These are phyloP conservation scores for Diaporthe sp. DNA, from an alignment of 2,329 filamentous ascomycete genomes.

Conservation along the genomic window DNA sequence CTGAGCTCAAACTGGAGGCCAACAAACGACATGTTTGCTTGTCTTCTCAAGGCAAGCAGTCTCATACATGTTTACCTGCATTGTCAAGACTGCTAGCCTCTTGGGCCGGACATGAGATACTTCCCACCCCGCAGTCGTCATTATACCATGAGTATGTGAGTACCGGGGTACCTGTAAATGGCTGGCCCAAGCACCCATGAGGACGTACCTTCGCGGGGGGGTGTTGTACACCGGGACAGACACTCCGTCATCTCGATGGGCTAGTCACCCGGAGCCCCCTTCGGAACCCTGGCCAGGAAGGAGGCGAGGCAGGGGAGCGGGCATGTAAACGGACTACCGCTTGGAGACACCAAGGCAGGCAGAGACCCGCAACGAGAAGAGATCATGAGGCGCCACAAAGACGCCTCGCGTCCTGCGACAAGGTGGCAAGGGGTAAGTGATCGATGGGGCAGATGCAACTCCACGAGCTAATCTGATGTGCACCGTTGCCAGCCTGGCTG, in stretches of 20 bases:
- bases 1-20: not conserved
- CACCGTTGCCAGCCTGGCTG: not conserved
- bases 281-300: not conserved
- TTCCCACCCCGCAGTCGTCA: slow-evolving; percentile 18
- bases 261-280: not conserved
- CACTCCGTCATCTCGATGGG: slow-evolving; percentile 4
- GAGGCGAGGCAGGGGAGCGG: not conserved
- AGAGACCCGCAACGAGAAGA: not conserved
- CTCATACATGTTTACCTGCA: not conserved
- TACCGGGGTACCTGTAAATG: not conserved
- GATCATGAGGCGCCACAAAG: slow-evolving; percentile 1
- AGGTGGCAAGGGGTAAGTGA: not conserved
- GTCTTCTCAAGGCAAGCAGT: not conserved
- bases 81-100: not conserved
- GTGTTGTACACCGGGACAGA: not conserved
- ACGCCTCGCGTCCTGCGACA: slow-evolving; percentile 2
- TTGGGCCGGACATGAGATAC: not conserved
- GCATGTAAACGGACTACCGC: slow-evolving; percentile 1
- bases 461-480: slow-evolving; percentile 20
- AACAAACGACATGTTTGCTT: slow-evolving; percentile 1
- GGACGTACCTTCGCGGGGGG: not conserved
- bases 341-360: not conserved
- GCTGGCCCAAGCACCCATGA: not conserved
- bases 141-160: not conserved
- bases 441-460: not conserved